Percentiles rank a stretch among this genome's conserved stretches.
These are phyloP conservation scores for Coniochaeta sp. DNA, from an alignment of 2,329 filamentous ascomycete species.

Conservation along the genomic window DNA sequence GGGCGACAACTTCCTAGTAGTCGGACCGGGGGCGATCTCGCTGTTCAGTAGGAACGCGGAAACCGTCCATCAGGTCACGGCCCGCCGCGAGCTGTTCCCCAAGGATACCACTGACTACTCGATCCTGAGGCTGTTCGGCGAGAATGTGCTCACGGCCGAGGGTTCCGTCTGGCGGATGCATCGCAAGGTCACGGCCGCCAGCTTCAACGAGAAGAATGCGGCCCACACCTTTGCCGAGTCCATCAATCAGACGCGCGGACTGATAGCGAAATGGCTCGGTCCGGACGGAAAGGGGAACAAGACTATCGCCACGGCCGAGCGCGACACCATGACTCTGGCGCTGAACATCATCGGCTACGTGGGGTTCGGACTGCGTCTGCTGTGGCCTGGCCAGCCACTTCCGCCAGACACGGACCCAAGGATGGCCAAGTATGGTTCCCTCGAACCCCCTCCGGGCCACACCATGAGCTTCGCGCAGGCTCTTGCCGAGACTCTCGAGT, in stretches of 20 bases:
- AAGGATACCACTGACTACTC: conserved; percentile 57
- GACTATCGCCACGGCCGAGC: conserved; percentile 49
- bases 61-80: conserved; percentile 57
- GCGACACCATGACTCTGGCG: conserved; percentile 58
- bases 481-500: conserved; percentile 53
- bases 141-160: conserved; percentile 66
- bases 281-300: conserved; percentile 25
- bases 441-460: conserved; percentile 42
- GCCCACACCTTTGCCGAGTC: conserved; percentile 55
- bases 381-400: conserved; percentile 56
- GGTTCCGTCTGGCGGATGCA: conserved; percentile 65
- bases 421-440: conserved; percentile 40
- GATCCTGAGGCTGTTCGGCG: conserved; percentile 58
- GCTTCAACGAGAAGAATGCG: conserved; percentile 73
- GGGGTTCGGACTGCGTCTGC: conserved; percentile 58
- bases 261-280: conserved; percentile 53
- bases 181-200: conserved; percentile 62
- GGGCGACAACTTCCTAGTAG: conserved; percentile 60
- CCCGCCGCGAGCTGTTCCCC: conserved; percentile 62
- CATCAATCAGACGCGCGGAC: conserved; percentile 53
- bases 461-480: conserved; percentile 60
- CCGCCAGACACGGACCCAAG: conserved; percentile 34
- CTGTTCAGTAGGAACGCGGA: conserved; percentile 58
- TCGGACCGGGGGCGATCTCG: conserved; percentile 46
- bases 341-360: conserved; percentile 57